Percentiles rank a stretch among this genome's conserved stretches.
phyloP scores from a whole-genome alignment of 139 green algal genomes.

The Chlamydomonas eustigma region DNA sequence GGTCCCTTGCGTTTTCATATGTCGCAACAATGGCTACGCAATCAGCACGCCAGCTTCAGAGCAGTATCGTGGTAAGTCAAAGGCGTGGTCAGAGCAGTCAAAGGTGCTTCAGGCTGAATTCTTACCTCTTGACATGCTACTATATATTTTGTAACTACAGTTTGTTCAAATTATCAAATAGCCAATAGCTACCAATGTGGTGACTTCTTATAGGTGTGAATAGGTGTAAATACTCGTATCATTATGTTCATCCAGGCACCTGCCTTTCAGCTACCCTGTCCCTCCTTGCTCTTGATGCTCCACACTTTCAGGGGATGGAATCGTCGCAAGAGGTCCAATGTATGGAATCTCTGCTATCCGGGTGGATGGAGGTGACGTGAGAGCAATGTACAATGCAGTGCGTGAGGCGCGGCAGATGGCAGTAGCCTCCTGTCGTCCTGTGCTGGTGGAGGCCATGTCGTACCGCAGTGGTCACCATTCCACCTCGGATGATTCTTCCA shows the following conservation, averaged over 20 bases:
- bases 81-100: too few species aligned
- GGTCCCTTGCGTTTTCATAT: slow-evolving; percentile 86
- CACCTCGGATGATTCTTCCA: slow-evolving; percentile 82
- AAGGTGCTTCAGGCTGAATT: too few species aligned
- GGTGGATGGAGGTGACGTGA: slow-evolving; percentile 86
- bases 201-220: too few species aligned
- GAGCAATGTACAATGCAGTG: slow-evolving; percentile 76
- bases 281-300: neutral
- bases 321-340: slow-evolving; percentile 61
- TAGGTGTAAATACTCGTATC: too few species aligned
- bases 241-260: neutral
- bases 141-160: too few species aligned
- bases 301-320: slow-evolving; percentile 70
- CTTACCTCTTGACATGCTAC: too few species aligned
- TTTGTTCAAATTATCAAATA: too few species aligned
- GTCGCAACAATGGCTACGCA: slow-evolving; percentile 95
- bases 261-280: neutral
- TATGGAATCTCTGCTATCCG: slow-evolving; percentile 82
- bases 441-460: slow-evolving; percentile 82
- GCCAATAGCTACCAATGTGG: too few species aligned
- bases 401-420: slow-evolving; percentile 33
- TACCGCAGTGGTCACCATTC: slow-evolving; percentile 91
- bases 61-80: slow-evolving; percentile 70
- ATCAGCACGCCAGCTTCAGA: slow-evolving; percentile 85
- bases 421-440: slow-evolving; percentile 40